Evolutionary conservation across 2,329 filamentous ascomycete species (phyloP).

Genomic region (Botrytis fragariae): DNA sequence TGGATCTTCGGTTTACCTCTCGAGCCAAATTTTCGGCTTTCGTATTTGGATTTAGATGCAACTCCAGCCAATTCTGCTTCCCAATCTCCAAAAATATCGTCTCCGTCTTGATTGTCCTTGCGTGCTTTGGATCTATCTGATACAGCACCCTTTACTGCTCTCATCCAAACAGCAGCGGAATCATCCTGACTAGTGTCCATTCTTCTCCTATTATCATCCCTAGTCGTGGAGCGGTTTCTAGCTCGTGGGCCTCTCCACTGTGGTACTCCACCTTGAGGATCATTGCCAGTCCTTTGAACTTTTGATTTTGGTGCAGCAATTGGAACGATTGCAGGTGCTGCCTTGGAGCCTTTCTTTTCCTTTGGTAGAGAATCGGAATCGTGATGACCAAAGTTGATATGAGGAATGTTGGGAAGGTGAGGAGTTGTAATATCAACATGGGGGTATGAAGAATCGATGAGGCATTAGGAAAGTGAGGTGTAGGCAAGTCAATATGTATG

Average conservation of each 20-base stretch:
- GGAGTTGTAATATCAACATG: neutral
- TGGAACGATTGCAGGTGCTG: neutral
- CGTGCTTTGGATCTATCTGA: slow-evolving; percentile 10
- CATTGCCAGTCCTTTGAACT: neutral
- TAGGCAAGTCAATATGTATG: slow-evolving; percentile 2
- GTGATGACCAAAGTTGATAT: neutral
- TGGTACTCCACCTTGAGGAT: neutral
- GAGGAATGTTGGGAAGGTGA: slow-evolving; percentile 3
- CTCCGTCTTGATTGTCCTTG: slow-evolving; percentile 10
- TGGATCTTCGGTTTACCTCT: slow-evolving; percentile 28
- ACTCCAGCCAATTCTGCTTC: slow-evolving; percentile 10
- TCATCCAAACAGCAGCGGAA: slow-evolving; percentile 18
- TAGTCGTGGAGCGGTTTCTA: neutral
- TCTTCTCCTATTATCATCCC: slow-evolving; percentile 13
- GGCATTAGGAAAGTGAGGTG: neutral
- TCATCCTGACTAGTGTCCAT: slow-evolving; percentile 20
- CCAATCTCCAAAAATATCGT: slow-evolving; percentile 17
- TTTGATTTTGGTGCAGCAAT: neutral
- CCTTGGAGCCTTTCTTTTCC: neutral
- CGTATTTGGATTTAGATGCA: slow-evolving; percentile 19
- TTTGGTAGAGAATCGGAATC: neutral
- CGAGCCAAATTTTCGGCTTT: slow-evolving; percentile 30
- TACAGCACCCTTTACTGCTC: slow-evolving; percentile 13
- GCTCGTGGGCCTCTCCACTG: slow-evolving; percentile 20
- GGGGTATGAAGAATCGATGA: slow-evolving; percentile 7